Evolutionary conservation across 148 eudicot species (phyloP).

Genomic region (Dianthus caryophyllus): DNA sequence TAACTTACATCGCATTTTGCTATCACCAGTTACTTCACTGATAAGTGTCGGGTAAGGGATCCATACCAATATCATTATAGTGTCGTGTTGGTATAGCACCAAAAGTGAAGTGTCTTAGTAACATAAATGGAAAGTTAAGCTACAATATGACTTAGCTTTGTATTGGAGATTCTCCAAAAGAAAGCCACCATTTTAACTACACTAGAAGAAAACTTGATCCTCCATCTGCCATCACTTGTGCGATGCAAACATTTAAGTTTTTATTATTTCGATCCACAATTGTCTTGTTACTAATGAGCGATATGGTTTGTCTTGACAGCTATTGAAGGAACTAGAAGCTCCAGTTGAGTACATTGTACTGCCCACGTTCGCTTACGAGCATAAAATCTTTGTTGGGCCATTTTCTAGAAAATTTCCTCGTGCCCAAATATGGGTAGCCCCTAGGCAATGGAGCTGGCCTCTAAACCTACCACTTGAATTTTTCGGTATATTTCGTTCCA

Average conservation of each 20-base stretch:
- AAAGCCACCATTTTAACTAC: too few species aligned
- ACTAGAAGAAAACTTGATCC: too few species aligned
- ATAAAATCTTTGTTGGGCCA: slow-evolving; percentile 96
- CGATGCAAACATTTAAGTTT: background rate
- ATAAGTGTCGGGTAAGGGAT: too few species aligned
- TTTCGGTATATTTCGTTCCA: slow-evolving; percentile 87
- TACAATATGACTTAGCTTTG: too few species aligned
- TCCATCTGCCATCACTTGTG: background rate
- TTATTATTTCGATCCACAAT: background rate
- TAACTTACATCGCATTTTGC: too few species aligned
- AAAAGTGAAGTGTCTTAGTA: too few species aligned
- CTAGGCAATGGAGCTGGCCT: slow-evolving; percentile 99
- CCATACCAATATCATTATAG: too few species aligned
- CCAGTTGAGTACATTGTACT: slow-evolving; percentile 86
- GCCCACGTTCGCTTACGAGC: slow-evolving; percentile 98
- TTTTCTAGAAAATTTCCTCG: slow-evolving; percentile 92
- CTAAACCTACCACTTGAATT: slow-evolving; percentile 89
- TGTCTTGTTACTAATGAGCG: background rate
- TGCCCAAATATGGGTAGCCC: slow-evolving; percentile 96
- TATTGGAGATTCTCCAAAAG: too few species aligned
- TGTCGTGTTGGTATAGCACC: too few species aligned
- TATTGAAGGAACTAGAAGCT: slow-evolving; percentile 83
- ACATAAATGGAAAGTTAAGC: too few species aligned
- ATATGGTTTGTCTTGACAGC: slow-evolving; percentile 40
- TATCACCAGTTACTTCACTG: too few species aligned